Conservation (phyloP, 805 yeast species). For the Myxozyma neglecta region DNA sequence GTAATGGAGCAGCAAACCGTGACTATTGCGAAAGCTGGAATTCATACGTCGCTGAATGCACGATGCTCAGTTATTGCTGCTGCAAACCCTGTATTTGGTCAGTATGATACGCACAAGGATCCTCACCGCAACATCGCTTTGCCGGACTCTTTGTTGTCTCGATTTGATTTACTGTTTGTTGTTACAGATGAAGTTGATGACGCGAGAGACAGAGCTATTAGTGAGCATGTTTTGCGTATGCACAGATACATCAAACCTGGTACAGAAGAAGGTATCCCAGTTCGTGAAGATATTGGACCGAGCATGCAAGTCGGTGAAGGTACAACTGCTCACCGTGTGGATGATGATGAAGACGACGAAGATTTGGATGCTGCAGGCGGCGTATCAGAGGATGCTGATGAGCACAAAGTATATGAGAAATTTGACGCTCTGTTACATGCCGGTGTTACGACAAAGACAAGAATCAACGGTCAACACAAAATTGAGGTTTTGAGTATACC, state of each 20-base stretch:
- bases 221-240: constrained; percentile 93
- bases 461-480: constrained; percentile 42
- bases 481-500: constrained; percentile 68
- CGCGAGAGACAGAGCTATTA: constrained; percentile 75
- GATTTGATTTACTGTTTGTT: constrained; percentile 92
- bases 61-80: constrained; percentile 97
- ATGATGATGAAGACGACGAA: constrained; percentile 50
- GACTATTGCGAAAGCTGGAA: constrained; percentile 96
- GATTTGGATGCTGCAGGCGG: constrained; percentile 49
- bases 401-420: constrained; percentile 67
- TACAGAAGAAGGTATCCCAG: constrained; percentile 87
- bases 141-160: constrained; percentile 93
- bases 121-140: constrained; percentile 96
- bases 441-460: constrained; percentile 54
- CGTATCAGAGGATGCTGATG: constrained; percentile 45
- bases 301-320: constrained; percentile 78
- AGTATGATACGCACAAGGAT: constrained; percentile 91
- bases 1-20: constrained; percentile 99
- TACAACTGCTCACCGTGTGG: constrained; percentile 51
- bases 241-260: constrained; percentile 89
- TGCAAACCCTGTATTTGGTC: constrained; percentile 96
- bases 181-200: constrained; percentile 95
- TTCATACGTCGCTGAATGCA: constrained; percentile 93
- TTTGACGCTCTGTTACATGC: constrained; percentile 80
- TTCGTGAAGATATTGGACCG: constrained; percentile 66